Percentiles rank a stretch among this genome's conserved stretches.
Conservation (phyloP, 208 protist genomes). For the Trypanosoma boissoni region DNA sequence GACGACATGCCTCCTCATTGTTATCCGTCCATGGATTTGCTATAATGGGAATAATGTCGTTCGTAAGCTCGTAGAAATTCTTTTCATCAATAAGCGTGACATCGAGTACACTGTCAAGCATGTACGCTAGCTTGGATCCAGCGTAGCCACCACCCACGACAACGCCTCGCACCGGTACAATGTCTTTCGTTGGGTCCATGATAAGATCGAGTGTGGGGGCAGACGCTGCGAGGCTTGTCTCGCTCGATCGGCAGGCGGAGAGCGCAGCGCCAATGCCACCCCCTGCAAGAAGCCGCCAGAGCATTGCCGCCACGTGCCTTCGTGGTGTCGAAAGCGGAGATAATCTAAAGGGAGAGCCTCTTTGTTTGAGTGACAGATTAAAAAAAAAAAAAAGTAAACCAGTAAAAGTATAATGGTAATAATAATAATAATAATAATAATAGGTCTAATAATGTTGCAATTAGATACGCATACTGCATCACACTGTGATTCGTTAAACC, state of each 20-base stretch:
- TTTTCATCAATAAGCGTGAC: slow-evolving; percentile 87
- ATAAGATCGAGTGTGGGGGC: slow-evolving; percentile 63
- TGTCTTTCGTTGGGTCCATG: slow-evolving; percentile 79
- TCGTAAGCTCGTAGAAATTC: slow-evolving; percentile 86
- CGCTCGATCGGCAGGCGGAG: slow-evolving; percentile 33
- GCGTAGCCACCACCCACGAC: slow-evolving; percentile 84
- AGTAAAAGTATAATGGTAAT: neutral
- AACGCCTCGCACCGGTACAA: slow-evolving; percentile 66
- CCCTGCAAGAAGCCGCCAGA: slow-evolving; percentile 49
- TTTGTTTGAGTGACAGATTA: neutral
- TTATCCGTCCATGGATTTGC: slow-evolving; percentile 59
- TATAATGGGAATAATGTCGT: slow-evolving; percentile 77
- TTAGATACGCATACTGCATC: no score
- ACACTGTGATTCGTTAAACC: no score
- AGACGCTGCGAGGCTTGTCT: slow-evolving; percentile 41
- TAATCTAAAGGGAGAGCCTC: no score
- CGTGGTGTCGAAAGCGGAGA: no score
- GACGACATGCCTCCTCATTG: slow-evolving; percentile 62
- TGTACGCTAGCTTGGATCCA: slow-evolving; percentile 67
- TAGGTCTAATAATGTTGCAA: no score
- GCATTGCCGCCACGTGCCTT: slow-evolving; percentile 32
- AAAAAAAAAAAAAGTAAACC: slow-evolving; percentile 7
- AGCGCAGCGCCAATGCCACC: slow-evolving; percentile 33
- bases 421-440: neutral
- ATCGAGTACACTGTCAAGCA: slow-evolving; percentile 86